Percentiles rank a stretch among this genome's conserved stretches.
phyloP scores from a whole-genome alignment of 192 early-diverging fungal genomes.

The Backusella tuberculispora region DNA sequence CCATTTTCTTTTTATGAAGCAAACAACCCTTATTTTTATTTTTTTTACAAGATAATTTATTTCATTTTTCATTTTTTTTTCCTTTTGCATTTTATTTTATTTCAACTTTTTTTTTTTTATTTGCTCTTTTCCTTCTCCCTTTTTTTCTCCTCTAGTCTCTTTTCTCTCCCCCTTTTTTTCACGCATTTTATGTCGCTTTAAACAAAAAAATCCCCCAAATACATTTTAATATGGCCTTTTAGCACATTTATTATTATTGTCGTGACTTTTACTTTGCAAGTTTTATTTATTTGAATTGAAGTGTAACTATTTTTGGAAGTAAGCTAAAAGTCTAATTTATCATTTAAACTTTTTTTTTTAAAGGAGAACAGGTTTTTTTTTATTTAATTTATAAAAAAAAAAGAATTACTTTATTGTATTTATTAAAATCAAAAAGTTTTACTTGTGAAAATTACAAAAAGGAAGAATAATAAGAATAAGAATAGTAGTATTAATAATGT shows the following conservation, averaged over 20 bases:
- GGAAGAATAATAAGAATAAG: too few species aligned
- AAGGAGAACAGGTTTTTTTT: too few species aligned
- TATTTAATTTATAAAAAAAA: too few species aligned
- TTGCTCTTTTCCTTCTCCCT: background rate
- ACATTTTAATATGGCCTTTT: constrained; percentile 10
- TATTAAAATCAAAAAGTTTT: background rate
- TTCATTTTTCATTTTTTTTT: background rate
- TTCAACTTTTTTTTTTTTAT: background rate
- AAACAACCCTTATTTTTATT: constrained; percentile 1
- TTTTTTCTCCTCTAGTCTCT: background rate
- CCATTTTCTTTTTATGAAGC: constrained; percentile 20
- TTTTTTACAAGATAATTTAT: constrained; percentile 3
- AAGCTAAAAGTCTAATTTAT: too few species aligned
- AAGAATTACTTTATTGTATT: background rate
- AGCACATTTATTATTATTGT: background rate
- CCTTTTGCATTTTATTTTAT: too few species aligned
- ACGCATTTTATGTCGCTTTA: constrained; percentile 7
- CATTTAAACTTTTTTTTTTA: too few species aligned
- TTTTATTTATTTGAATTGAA: constrained; percentile 3
- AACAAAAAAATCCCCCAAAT: constrained; percentile 2
- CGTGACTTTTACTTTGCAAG: background rate
- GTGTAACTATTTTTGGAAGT: background rate
- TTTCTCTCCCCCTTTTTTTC: constrained; percentile 1
- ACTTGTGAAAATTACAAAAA: background rate
- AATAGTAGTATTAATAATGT: background rate